Conservation (phyloP, 2,329 filamentous ascomycete species). For the Cladosporium cucumerinum region DNA sequence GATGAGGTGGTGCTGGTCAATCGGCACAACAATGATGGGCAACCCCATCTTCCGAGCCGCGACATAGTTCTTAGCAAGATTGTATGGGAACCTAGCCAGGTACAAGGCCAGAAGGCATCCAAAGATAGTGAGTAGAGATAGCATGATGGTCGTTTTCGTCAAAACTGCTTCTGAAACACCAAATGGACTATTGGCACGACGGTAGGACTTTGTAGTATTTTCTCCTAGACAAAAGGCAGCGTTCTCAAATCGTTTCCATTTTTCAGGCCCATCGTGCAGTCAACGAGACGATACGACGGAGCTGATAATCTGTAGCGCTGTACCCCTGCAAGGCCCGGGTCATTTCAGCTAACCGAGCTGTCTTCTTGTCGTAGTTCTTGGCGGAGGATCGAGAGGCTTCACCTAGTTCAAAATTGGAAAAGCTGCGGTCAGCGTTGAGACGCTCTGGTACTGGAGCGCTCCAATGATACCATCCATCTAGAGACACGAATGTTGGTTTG, state of each 20-base stretch:
- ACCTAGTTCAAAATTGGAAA: background rate
- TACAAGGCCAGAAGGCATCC: conserved; percentile 21
- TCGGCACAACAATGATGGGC: conserved; percentile 28
- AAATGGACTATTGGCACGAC: background rate
- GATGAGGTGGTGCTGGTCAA: conserved; percentile 27
- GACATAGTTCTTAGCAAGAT: conserved; percentile 25
- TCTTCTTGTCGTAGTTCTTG: background rate
- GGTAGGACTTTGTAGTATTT: background rate
- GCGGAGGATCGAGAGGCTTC: background rate
- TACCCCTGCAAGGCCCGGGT: background rate
- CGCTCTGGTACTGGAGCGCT: background rate
- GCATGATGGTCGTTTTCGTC: conserved; percentile 18
- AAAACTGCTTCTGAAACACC: background rate
- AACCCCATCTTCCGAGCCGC: conserved; percentile 26
- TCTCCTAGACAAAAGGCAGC: background rate
- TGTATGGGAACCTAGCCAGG: conserved; percentile 23
- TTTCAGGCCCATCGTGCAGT: background rate
- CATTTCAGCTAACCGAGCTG: background rate
- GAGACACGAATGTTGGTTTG: background rate
- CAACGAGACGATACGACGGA: background rate
- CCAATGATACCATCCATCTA: background rate
- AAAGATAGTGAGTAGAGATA: conserved; percentile 21
- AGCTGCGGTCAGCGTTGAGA: background rate
- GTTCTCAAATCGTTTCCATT: background rate
- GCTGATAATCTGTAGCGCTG: background rate